Evolutionary conservation across 495 filamentous ascomycete species (phyloP).

Genomic region (Penicillium manginii): DNA sequence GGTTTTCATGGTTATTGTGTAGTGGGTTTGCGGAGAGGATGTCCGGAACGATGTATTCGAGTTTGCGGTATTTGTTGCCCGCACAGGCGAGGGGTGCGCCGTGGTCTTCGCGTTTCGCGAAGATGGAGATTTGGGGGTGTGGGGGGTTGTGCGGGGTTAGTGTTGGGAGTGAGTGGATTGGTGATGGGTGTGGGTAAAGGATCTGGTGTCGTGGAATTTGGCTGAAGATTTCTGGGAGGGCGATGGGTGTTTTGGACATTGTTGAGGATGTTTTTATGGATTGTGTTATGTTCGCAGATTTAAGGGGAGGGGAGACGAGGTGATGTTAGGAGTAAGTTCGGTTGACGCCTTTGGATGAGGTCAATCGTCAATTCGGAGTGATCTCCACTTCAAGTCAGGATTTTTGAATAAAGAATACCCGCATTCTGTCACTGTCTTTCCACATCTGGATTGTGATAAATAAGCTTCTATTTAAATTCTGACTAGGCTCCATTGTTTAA

Average conservation of each 20-base stretch:
- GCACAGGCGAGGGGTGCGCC: slow-evolving; percentile 39
- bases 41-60: slow-evolving; percentile 48
- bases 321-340: not conserved
- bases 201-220: slow-evolving; percentile 38
- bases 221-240: slow-evolving; percentile 31
- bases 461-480: too few species aligned
- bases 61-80: slow-evolving; percentile 51
- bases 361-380: too few species aligned
- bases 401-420: too few species aligned
- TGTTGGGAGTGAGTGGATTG: slow-evolving; percentile 37
- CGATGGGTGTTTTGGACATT: slow-evolving; percentile 12
- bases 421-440: too few species aligned
- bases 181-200: slow-evolving; percentile 37
- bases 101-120: slow-evolving; percentile 47
- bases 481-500: too few species aligned
- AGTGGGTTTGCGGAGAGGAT: slow-evolving; percentile 28
- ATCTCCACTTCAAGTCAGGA: too few species aligned
- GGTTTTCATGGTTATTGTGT: slow-evolving; percentile 27
- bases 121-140: slow-evolving; percentile 30
- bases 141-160: slow-evolving; percentile 17
- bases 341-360: too few species aligned
- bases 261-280: not conserved
- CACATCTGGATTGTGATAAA: too few species aligned
- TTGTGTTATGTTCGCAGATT: not conserved
- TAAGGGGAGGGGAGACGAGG: not conserved